Percentiles rank a stretch among this genome's conserved stretches.
Evolutionary conservation across 306 rosid species (phyloP).

Genomic region (Citrullus colocynthis): DNA sequence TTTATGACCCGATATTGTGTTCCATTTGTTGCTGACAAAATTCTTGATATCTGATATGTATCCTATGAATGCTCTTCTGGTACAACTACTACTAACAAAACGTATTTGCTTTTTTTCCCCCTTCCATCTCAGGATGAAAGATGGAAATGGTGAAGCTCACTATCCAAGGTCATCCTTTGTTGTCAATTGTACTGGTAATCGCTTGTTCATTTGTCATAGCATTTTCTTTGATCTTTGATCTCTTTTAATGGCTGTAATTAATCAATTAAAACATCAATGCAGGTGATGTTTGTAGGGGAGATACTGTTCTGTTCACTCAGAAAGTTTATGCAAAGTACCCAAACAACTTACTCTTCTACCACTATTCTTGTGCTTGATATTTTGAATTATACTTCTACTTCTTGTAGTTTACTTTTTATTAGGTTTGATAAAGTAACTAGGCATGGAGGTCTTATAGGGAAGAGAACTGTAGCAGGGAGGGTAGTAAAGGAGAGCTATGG

Average conservation of each 20-base stretch:
- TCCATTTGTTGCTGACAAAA: background rate
- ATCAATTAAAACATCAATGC: slow-evolving; percentile 7
- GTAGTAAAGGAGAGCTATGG: slow-evolving; percentile 80
- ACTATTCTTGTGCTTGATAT: background rate
- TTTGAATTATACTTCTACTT: slow-evolving; percentile 3
- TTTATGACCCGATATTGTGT: background rate
- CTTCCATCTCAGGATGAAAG: slow-evolving; percentile 33
- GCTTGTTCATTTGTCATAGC: background rate
- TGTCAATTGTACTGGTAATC: slow-evolving; percentile 57
- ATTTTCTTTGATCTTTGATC: background rate
- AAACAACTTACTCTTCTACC: slow-evolving; percentile 8
- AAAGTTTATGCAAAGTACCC: slow-evolving; percentile 53
- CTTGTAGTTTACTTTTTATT: slow-evolving; percentile 8
- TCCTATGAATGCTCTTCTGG: background rate
- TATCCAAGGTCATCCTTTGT: slow-evolving; percentile 59
- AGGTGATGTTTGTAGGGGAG: slow-evolving; percentile 88
- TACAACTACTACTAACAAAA: background rate
- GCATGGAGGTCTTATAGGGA: slow-evolving; percentile 44
- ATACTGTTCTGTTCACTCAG: slow-evolving; percentile 60
- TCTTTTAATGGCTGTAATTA: background rate
- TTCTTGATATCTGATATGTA: background rate
- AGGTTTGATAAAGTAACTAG: slow-evolving; percentile 57
- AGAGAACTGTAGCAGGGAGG: slow-evolving; percentile 62
- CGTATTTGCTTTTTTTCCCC: too few relatives aligned
- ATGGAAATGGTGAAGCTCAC: slow-evolving; percentile 37